Evolutionary conservation across 2,329 filamentous ascomycete genomes (phyloP).

Genomic region (Diplocarpon mali): DNA sequence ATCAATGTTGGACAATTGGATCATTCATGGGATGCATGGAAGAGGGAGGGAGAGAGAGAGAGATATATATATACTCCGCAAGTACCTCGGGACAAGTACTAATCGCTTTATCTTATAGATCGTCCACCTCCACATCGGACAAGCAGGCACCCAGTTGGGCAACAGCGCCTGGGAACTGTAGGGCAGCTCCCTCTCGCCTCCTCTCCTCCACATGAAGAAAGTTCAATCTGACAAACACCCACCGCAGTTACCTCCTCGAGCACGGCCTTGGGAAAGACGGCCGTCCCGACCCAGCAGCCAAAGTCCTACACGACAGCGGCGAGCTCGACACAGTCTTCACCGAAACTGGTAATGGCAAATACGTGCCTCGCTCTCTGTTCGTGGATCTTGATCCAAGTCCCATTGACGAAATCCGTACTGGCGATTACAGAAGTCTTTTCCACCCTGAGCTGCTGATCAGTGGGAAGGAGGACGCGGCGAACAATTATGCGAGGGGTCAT

Average conservation of each 20-base stretch:
- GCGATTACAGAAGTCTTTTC: constrained; percentile 50
- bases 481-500: constrained; percentile 60
- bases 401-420: constrained; percentile 56
- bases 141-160: constrained; percentile 56
- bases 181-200: constrained; percentile 23
- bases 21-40: no score
- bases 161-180: constrained; percentile 62
- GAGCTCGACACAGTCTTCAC: constrained; percentile 58
- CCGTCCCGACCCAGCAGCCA: constrained; percentile 42
- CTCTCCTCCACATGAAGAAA: neutral
- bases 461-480: constrained; percentile 59
- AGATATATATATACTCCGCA: neutral
- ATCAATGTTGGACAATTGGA: no score
- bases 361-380: constrained; percentile 57
- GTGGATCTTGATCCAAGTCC: constrained; percentile 57
- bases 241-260: constrained; percentile 50
- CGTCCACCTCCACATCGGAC: constrained; percentile 56
- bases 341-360: constrained; percentile 53
- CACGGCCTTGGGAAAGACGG: constrained; percentile 53
- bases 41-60: no score
- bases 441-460: constrained; percentile 56
- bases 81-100: neutral
- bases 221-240: neutral
- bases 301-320: constrained; percentile 40
- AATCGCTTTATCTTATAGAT: constrained; percentile 33